phyloP scores from a whole-genome alignment of 805 yeast species.

The Sugiyamaella floridensis region DNA sequence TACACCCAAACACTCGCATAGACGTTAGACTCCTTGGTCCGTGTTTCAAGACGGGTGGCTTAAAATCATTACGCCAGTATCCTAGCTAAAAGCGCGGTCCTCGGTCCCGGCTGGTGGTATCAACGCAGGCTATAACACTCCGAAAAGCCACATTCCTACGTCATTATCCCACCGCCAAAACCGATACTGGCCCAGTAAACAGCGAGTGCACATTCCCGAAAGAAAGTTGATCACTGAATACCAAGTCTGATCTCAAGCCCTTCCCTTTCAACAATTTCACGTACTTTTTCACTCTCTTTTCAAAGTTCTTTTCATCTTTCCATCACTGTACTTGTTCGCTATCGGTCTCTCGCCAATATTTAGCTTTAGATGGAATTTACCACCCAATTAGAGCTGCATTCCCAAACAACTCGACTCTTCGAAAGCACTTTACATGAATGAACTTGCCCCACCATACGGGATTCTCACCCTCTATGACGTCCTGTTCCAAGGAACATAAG shows the following conservation, averaged over 20 bases:
- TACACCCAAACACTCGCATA: conserved; percentile 38
- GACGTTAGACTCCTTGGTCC: conserved; percentile 40
- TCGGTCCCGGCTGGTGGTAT: conserved; percentile 26
- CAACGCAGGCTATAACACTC: conserved; percentile 31
- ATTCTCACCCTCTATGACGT: conserved; percentile 40
- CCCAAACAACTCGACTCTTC: conserved; percentile 37
- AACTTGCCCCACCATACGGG: conserved; percentile 34
- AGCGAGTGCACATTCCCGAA: conserved; percentile 30
- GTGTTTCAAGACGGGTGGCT: conserved; percentile 36
- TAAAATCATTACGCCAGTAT: conserved; percentile 34
- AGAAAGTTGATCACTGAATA: conserved; percentile 22
- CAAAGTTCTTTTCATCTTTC: conserved; percentile 42
- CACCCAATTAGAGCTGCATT: conserved; percentile 38
- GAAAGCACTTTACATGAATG: conserved; percentile 30
- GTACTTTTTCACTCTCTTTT: conserved; percentile 41
- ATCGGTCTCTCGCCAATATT: conserved; percentile 43
- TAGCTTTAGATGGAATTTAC: conserved; percentile 40
- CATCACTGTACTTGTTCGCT: conserved; percentile 43
- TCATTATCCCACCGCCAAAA: conserved; percentile 33
- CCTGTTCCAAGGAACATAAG: conserved; percentile 37
- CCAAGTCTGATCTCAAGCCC: conserved; percentile 38
- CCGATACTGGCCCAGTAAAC: conserved; percentile 35
- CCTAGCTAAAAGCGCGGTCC: conserved; percentile 35
- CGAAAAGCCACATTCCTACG: conserved; percentile 32
- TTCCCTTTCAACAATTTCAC: conserved; percentile 42